phyloP scores from a whole-genome alignment of 352 stramenopile genomes.

The Phytophthora melonis region DNA sequence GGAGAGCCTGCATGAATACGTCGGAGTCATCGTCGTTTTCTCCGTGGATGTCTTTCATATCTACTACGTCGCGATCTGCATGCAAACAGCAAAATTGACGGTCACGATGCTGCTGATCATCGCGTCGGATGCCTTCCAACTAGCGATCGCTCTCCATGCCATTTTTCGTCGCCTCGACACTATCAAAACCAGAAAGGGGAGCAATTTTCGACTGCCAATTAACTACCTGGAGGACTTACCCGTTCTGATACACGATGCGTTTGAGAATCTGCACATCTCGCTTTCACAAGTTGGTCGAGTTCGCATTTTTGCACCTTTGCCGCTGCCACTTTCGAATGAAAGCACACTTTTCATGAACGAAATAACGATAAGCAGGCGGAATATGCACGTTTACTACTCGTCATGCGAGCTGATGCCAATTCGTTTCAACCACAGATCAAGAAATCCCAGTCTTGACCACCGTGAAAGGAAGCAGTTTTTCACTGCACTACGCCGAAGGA shows the following conservation, averaged over 20 bases:
- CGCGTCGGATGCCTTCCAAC: neutral
- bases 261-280: neutral
- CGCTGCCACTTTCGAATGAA: neutral
- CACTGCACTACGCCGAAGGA: neutral
- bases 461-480: neutral
- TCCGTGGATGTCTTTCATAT: neutral
- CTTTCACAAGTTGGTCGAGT: constrained; percentile 1
- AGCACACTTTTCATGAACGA: neutral
- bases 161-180: neutral
- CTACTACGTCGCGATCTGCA: neutral
- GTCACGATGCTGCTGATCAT: neutral
- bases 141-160: neutral
- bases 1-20: neutral
- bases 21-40: neutral
- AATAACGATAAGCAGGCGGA: neutral
- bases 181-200: neutral
- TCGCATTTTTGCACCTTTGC: neutral
- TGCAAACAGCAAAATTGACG: neutral
- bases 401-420: neutral
- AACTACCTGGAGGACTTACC: neutral
- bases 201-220: neutral
- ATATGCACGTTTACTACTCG: neutral
- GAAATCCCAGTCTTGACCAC: neutral
- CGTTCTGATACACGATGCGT: neutral
- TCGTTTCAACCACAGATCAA: neutral